These are phyloP conservation scores for Quercus phellos DNA, from an alignment of 331 rosid genomes.

Conservation along the genomic window DNA sequence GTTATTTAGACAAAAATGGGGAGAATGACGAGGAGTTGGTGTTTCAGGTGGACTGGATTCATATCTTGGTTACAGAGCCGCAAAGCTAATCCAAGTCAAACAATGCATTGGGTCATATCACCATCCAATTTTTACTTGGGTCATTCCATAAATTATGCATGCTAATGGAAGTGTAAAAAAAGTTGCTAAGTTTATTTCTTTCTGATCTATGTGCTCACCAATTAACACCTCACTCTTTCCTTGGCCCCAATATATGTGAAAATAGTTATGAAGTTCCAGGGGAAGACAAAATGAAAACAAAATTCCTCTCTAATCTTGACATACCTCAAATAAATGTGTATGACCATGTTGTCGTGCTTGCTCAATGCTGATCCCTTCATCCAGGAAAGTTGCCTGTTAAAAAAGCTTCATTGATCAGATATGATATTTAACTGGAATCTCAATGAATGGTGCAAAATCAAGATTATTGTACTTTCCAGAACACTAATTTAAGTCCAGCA, in stretches of 20 bases:
- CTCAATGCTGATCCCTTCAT: slow-evolving; percentile 67
- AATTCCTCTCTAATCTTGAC: neutral
- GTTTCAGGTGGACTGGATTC: slow-evolving; percentile 3
- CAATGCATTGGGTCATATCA: neutral
- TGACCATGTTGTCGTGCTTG: slow-evolving; percentile 90
- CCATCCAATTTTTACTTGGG: neutral
- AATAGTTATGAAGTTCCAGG: neutral
- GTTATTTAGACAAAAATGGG: neutral
- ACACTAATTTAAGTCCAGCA: neutral
- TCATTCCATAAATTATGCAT: neutral
- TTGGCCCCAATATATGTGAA: neutral
- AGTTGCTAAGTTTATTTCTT: neutral
- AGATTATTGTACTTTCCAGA: neutral
- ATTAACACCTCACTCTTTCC: neutral
- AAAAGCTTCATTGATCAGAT: slow-evolving; percentile 18
- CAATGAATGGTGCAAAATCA: neutral
- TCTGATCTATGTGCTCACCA: neutral
- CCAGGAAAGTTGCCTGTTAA: slow-evolving; percentile 86
- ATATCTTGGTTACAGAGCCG: neutral
- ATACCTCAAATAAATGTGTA: slow-evolving; percentile 81
- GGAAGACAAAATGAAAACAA: neutral
- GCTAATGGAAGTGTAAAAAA: neutral
- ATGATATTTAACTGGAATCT: slow-evolving; percentile 4
- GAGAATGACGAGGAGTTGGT: neutral
- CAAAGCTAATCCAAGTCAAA: neutral